phyloP scores from a whole-genome alignment of 106 monocot species.

The Dendrobium nobile region DNA sequence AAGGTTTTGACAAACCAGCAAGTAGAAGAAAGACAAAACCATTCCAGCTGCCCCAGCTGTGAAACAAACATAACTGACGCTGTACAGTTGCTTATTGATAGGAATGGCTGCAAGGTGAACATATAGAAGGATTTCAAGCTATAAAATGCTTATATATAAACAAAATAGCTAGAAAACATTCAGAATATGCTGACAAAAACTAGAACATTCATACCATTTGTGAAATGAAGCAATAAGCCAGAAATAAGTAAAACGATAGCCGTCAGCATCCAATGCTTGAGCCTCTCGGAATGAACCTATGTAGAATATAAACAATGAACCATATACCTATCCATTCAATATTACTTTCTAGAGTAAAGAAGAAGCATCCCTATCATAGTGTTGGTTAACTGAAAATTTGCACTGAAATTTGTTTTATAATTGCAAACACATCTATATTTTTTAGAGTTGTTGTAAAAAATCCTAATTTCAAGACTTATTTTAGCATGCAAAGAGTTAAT shows the following conservation, averaged over 20 bases:
- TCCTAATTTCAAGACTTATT: too few species aligned
- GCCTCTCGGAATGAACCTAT: conserved; percentile 34
- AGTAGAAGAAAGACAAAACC: conserved; percentile 41
- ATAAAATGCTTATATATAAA: background rate
- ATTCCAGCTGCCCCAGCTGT: conserved; percentile 47
- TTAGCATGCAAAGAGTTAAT: too few species aligned
- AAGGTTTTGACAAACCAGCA: conserved; percentile 24
- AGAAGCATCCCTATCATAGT: too few species aligned
- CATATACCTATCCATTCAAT: too few species aligned
- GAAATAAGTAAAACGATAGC: conserved; percentile 27
- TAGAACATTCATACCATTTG: conserved; percentile 26
- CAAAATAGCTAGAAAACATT: background rate
- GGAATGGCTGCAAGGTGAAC: conserved; percentile 33
- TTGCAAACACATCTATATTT: too few species aligned
- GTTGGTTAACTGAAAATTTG: too few species aligned
- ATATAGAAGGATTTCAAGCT: background rate
- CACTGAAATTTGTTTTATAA: too few species aligned
- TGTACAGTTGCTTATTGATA: conserved; percentile 52
- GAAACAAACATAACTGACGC: conserved; percentile 52
- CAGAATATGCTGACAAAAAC: background rate
- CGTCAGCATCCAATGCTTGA: conserved; percentile 38
- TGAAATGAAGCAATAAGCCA: conserved; percentile 38
- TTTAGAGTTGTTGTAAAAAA: too few species aligned
- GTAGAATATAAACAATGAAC: background rate
- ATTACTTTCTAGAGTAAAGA: too few species aligned